Base-by-base conservation (phyloP, 495 filamentous ascomycete species). In the Cryomyces minteri region DNA sequence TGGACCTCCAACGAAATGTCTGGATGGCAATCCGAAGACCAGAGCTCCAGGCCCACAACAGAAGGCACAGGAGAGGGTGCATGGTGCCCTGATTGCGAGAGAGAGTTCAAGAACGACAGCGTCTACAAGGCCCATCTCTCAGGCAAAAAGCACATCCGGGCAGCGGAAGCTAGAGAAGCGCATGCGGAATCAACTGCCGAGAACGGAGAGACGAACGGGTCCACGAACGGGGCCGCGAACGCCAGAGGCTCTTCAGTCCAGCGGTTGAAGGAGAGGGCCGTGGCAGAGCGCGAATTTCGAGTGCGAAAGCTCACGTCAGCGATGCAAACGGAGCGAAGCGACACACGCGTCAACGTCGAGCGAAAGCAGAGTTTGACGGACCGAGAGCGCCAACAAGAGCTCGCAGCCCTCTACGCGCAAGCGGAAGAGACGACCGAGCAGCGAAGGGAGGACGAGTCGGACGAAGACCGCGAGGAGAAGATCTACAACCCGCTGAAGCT, bases 401-500 rank as follows among this genome's bases (percentile, higher is more conserved):
- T 93, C 18, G 86, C 93, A 42, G 81, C 84, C n/a, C 62, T 95
- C 18, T 82, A 80, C 57, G 82, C 74, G 41, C 71, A 82, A 43
- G 52, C 56, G 7, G 60, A 68, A 0, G 71, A 74, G 7, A 44
- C 60, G 1, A 64, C 58, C 9, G 65, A 59, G 11, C 67, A 36
- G 2, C 43, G 36, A 9, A 12, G 40, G 4, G 50, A 44, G 29
- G 33, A 18, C 31, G 73, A 80, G 37, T 74, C 71, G 5, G 84
- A 88, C 18, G 61, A 64, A 7, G 71, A 76, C 34, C 70, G 62
- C 4, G 81, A 87, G 28, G 85, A 90, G 47, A 87, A 77, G 51
- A 79, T 96, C 48, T 94, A 95, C 71, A 98, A 98, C 58, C 90
- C 90, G 1, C 71, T 96, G 48, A 98, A 98, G 54, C 68, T 98